These are phyloP conservation scores for Closterium sp. DNA, from an alignment of 139 green algal genomes.

Conservation along the genomic window DNA sequence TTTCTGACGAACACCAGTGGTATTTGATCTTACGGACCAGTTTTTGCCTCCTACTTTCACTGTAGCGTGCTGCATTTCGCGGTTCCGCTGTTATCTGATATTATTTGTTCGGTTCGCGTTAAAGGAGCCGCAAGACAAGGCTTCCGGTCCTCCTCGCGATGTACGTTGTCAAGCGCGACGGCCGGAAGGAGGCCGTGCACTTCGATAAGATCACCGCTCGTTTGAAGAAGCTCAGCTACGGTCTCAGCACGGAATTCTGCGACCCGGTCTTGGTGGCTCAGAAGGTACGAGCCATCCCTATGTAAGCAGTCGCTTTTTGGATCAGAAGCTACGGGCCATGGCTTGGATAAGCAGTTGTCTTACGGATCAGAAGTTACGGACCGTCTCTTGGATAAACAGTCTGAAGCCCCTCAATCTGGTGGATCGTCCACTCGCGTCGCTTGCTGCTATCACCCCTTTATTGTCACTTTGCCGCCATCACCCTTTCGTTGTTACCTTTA, in stretches of 20 bases:
- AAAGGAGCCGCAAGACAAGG: not conserved
- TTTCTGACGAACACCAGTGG: no score
- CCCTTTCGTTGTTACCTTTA: no score
- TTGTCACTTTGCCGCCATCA: no score
- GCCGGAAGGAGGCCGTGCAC: constrained; percentile 77
- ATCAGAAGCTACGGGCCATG: no score
- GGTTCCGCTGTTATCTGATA: not conserved
- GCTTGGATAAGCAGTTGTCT: no score
- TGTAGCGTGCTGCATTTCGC: not conserved
- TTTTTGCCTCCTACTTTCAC: no score
- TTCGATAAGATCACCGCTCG: constrained; percentile 99
- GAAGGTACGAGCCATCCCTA: constrained; percentile 69
- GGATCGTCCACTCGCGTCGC: no score
- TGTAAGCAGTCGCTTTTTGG: not conserved
- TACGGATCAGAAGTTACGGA: no score
- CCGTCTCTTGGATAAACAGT: no score
- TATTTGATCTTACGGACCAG: no score
- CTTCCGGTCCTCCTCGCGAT: constrained; percentile 53
- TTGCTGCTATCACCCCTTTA: no score
- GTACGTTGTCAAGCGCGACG: constrained; percentile 92
- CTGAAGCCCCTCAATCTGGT: no score
- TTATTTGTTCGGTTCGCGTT: not conserved
- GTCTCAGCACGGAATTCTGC: constrained; percentile 76
- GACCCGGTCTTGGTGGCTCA: constrained; percentile 90
- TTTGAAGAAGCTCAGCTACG: constrained; percentile 93